These are phyloP conservation scores for Cutaneotrichosporon arboriforme DNA, from an alignment of 1,284 basidiomycete genomes.

Conservation along the genomic window DNA sequence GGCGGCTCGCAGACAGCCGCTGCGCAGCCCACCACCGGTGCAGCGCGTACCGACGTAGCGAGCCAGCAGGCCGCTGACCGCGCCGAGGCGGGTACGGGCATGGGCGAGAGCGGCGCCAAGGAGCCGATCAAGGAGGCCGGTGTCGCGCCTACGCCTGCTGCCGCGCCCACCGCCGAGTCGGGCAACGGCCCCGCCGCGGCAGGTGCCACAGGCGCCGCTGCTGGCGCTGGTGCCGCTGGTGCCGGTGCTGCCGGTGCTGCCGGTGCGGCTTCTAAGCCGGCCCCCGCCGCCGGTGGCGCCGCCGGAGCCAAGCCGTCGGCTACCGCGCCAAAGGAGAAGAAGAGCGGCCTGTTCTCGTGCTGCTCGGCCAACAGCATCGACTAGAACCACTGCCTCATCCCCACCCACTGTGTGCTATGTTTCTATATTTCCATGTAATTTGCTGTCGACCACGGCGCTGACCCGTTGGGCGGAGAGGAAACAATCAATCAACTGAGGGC, in stretches of 20 bases:
- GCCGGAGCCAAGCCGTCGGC: slow-evolving; percentile 6
- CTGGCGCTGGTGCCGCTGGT: background rate
- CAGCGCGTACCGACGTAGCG: no score
- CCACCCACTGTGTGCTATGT: no score
- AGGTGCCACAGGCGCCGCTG: background rate
- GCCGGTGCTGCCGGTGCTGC: slow-evolving; percentile 1
- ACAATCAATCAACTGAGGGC: no score
- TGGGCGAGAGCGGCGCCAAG: no score
- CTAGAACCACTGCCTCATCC: slow-evolving; percentile 15
- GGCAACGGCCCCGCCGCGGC: no score
- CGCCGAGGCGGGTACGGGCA: no score
- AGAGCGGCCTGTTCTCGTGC: slow-evolving; percentile 38
- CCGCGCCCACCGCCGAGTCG: background rate
- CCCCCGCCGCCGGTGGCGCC: background rate
- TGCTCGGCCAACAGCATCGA: slow-evolving; percentile 32
- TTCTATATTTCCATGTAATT: no score
- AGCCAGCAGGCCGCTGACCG: no score
- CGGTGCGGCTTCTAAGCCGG: background rate
- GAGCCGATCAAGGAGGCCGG: background rate
- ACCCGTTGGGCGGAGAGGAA: no score
- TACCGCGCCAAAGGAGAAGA: slow-evolving; percentile 26
- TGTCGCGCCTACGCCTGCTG: background rate
- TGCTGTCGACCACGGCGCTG: no score
- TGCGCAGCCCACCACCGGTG: background rate
- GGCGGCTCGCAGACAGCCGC: background rate